Percentiles rank a stretch among this genome's conserved stretches.
Conservation (phyloP, 441 rosid genomes). For the Cnidoscolus chayamansa region DNA sequence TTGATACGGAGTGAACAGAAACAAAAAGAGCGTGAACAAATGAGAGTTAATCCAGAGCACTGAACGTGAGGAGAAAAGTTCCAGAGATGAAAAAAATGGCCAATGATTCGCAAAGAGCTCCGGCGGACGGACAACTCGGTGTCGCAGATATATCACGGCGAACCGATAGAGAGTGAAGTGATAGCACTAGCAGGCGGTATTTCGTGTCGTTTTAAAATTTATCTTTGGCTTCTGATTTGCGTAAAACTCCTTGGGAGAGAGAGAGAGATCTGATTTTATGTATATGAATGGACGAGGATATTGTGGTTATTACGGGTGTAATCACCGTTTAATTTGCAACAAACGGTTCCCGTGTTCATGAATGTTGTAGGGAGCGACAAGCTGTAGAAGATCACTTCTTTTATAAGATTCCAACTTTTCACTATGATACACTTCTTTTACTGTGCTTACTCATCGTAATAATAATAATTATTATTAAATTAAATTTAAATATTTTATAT, state of each 20-base stretch:
- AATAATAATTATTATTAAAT: too few relatives aligned
- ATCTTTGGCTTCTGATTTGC: slow-evolving; percentile 12
- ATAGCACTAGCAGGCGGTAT: slow-evolving; percentile 9
- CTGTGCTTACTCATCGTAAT: too few relatives aligned
- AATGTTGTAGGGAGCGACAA: too few relatives aligned
- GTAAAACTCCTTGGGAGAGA: too few relatives aligned
- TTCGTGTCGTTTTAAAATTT: slow-evolving; percentile 24
- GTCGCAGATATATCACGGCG: slow-evolving; percentile 38
- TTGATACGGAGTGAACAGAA: not conserved
- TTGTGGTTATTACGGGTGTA: not conserved
- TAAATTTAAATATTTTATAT: too few relatives aligned
- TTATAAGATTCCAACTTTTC: not conserved
- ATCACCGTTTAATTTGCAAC: slow-evolving; percentile 3
- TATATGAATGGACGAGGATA: too few relatives aligned
- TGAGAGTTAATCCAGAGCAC: slow-evolving; percentile 9
- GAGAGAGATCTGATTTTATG: too few relatives aligned
- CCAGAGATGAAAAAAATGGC: slow-evolving; percentile 19
- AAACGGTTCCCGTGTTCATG: too few relatives aligned
- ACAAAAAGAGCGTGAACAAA: not conserved
- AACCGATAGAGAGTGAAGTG: slow-evolving; percentile 24
- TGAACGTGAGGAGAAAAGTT: slow-evolving; percentile 10
- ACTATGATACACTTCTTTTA: too few relatives aligned
- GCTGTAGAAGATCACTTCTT: slow-evolving; percentile 7
- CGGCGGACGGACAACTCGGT: slow-evolving; percentile 11
- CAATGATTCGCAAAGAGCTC: slow-evolving; percentile 14